Evolutionary conservation across 768 basidiomycete genomes (phyloP).

Genomic region (Russula foetens): DNA sequence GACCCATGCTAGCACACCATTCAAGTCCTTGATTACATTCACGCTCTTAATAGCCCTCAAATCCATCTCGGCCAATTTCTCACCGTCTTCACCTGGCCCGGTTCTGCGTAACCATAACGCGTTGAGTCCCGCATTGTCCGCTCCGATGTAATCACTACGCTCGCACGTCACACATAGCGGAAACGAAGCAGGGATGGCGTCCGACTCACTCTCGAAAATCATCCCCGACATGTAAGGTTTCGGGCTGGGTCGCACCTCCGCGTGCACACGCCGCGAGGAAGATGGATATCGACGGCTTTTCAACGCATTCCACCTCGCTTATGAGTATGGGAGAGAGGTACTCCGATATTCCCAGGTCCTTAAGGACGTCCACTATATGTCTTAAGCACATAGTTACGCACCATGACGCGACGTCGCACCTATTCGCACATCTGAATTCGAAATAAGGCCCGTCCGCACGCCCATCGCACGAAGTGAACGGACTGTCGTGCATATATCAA

Average conservation of each 20-base stretch:
- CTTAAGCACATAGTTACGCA: neutral
- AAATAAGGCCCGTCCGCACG: slow-evolving; percentile 51
- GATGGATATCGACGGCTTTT: slow-evolving; percentile 58
- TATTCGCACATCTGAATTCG: slow-evolving; percentile 68
- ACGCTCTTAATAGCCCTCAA: slow-evolving; percentile 27
- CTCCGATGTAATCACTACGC: slow-evolving; percentile 59
- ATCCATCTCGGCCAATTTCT: slow-evolving; percentile 36
- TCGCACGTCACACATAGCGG: neutral
- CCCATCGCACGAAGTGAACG: slow-evolving; percentile 36
- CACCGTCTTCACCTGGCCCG: slow-evolving; percentile 41
- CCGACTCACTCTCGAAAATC: slow-evolving; percentile 49
- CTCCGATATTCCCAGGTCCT: slow-evolving; percentile 47
- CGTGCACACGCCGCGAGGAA: slow-evolving; percentile 41
- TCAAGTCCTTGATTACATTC: slow-evolving; percentile 31
- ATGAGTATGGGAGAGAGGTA: slow-evolving; percentile 50
- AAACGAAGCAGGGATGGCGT: neutral
- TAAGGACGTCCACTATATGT: slow-evolving; percentile 36
- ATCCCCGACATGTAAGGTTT: slow-evolving; percentile 70
- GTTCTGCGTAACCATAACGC: slow-evolving; percentile 50
- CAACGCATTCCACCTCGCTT: slow-evolving; percentile 59
- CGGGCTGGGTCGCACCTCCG: slow-evolving; percentile 26
- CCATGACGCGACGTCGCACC: slow-evolving; percentile 35
- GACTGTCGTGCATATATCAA: slow-evolving; percentile 29
- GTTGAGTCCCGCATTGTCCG: slow-evolving; percentile 43
- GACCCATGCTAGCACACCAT: slow-evolving; percentile 33